These are phyloP conservation scores for Thalassiosira exigua DNA, from an alignment of 352 stramenopile species.

Conservation along the genomic window DNA sequence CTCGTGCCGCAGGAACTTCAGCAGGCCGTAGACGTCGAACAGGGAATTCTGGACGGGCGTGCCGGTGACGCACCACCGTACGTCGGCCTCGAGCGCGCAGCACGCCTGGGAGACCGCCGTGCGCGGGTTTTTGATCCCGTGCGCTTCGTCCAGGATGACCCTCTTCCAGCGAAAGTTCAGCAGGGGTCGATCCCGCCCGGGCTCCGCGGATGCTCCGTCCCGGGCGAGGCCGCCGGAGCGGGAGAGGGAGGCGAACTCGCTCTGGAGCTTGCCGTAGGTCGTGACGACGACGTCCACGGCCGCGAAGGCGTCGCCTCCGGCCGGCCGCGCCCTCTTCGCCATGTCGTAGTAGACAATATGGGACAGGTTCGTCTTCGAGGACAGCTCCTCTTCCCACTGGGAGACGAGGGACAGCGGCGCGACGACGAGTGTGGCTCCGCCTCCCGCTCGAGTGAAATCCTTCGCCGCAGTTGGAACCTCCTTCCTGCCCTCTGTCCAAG, in stretches of 20 bases:
- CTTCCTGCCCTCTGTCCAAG: constrained; percentile 26
- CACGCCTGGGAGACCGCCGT: constrained; percentile 78
- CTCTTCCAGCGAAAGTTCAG: constrained; percentile 68
- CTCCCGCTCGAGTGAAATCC: background rate
- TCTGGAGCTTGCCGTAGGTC: constrained; percentile 80
- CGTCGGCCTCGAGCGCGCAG: constrained; percentile 65
- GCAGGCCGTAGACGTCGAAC: constrained; percentile 76
- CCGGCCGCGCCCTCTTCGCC: constrained; percentile 35
- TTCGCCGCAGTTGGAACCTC: background rate
- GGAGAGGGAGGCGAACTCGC: constrained; percentile 55
- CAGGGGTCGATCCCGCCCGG: constrained; percentile 31
- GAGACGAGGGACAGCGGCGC: constrained; percentile 76
- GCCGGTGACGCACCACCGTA: constrained; percentile 79
- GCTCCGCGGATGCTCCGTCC: background rate
- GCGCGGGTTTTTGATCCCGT: constrained; percentile 78
- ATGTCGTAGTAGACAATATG: constrained; percentile 74
- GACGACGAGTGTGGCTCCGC: constrained; percentile 73
- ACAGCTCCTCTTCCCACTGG: constrained; percentile 84
- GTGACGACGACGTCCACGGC: constrained; percentile 80
- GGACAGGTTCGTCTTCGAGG: constrained; percentile 76
- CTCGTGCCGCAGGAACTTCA: constrained; percentile 83
- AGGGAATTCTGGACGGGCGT: constrained; percentile 85
- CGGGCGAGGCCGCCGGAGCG: background rate
- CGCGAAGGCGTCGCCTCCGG: constrained; percentile 50
- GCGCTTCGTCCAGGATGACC: constrained; percentile 84